Base-by-base conservation (phyloP, 169 alveolate species). In the Cryptosporidium andersoni region DNA sequence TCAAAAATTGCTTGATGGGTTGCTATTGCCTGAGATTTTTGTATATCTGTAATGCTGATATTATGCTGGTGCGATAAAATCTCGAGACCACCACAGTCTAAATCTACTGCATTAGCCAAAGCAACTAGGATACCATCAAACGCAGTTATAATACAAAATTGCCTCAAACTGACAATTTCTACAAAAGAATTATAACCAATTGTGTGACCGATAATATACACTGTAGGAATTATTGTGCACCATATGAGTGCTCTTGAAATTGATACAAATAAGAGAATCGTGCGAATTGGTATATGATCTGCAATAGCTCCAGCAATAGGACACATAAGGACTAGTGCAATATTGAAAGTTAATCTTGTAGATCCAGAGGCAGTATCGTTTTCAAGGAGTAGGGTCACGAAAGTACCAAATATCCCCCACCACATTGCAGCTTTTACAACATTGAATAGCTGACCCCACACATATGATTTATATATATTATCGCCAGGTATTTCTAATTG, bases 381-480 rank as follows among this genome's bases (percentile, higher is more conserved):
- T 14, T 67, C 66, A 64, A 67, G 51, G 25, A 52, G 14, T 25
- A 67, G 55, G n/a, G 65, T 67, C 40, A 67, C 52, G 3, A 51
- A 12, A 16, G 82, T 67, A 6, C 82, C 82, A 51, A 67, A 67
- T 39, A 67, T 52, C 1, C 82, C 82, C 82, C 82, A 67, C 82
- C 82, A 67, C n/a, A 67, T 55, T 40, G 66, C 82, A 52, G 82
- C 82, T 12, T 64, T 52, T 14, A 55, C 40, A 8, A 67, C 82
- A 67, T 65, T 67, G 25, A 55, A 39, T 43, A 67, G 55, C 43
- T 67, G 82, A 3, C 82, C 82, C 47, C 42, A 67, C 8, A 67
- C 66, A 67, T 51, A 67, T 3, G 58, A 67, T 39, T 48, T 67
- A 42, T 67, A 67, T 11, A 67, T 67, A 14, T 40, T 51, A 39